Evolutionary conservation across 352 stramenopile species (phyloP), one percentile per base, ranked within the genome.

Genomic region (Aphanomyces astaci): DNA sequence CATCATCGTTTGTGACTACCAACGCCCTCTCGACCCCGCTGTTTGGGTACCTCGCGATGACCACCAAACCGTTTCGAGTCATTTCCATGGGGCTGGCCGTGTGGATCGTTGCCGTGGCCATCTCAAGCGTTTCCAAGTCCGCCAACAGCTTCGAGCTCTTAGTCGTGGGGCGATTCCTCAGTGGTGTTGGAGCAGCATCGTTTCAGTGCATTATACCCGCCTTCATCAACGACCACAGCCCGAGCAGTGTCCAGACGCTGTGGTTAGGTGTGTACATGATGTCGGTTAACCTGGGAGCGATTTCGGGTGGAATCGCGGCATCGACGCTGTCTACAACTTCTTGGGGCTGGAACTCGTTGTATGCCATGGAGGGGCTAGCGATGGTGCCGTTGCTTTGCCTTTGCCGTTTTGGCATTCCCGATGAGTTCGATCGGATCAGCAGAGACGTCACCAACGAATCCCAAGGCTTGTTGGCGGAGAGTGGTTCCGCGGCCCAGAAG

Each of bases 261-360:
- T 94, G 81, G 77, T 71, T 94, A 13, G 82, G 74, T 31, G 46
- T 92, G 11, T 94, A 84, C 66, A 86, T 89, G 59, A 80, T 72
- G 52, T 75, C 75, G 0, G 75, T 90, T 45, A 82, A 83, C 17
- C 63, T 81, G 13, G 79, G 79, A 10, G 3, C 22, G 22, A 22
- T 28, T 15, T 22, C 17, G 22, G 36, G 71, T 87, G 24, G 85
- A 78, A 11, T 98, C 90, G 91, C 17, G 39, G 39, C 39, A 46
- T 46, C 39, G 76, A 76, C 7, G 76, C 71, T 7, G 91, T 89
- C 9, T 98, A 46, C 39, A 17, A 9, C 39, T 46, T 9, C 39
- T n/a, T n/a, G n/a, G n/a, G n/a, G n/a, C n/a, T n/a, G n/a, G n/a
- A n/a, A n/a, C n/a, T n/a, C n/a, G n/a, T n/a, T n/a, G n/a, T n/a